A percentile compares a stretch with the other conserved stretches of the same genome.
These are phyloP conservation scores for Ogataea polymorpha DNA, from an alignment of 805 yeast species.

Conservation along the genomic window DNA sequence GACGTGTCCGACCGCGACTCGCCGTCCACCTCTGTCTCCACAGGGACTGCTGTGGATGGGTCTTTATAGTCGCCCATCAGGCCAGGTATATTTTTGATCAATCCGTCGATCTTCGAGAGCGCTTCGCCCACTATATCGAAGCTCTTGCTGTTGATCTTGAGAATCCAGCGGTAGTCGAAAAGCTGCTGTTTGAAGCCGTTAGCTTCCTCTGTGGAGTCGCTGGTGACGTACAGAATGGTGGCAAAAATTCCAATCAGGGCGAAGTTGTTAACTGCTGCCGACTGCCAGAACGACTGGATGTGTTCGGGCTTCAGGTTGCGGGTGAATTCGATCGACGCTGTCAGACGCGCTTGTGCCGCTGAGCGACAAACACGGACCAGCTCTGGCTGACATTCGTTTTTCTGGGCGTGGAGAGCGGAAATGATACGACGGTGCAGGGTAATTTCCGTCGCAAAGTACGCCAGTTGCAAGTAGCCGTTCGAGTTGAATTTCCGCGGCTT, in stretches of 20 bases:
- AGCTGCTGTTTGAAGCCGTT: slow-evolving; percentile 63
- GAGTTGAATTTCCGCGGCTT: slow-evolving; percentile 64
- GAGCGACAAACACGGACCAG: slow-evolving; percentile 67
- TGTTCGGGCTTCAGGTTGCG: slow-evolving; percentile 76
- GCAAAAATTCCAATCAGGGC: slow-evolving; percentile 88
- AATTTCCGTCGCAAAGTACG: slow-evolving; percentile 87
- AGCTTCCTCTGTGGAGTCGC: slow-evolving; percentile 60
- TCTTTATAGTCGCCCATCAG: slow-evolving; percentile 34
- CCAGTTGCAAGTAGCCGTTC: slow-evolving; percentile 75
- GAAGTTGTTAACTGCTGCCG: slow-evolving; percentile 73
- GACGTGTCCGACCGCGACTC: slow-evolving; percentile 5
- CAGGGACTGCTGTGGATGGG: slow-evolving; percentile 5
- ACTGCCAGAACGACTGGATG: slow-evolving; percentile 86
- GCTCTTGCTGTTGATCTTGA: slow-evolving; percentile 71
- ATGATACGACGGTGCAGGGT: slow-evolving; percentile 79
- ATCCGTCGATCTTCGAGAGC: slow-evolving; percentile 63
- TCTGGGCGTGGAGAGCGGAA: slow-evolving; percentile 42
- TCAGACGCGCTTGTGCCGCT: slow-evolving; percentile 79
- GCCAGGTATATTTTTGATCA: slow-evolving; percentile 75
- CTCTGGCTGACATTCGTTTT: slow-evolving; percentile 44
- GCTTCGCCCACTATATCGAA: slow-evolving; percentile 81
- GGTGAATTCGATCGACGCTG: slow-evolving; percentile 80
- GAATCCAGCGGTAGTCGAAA: slow-evolving; percentile 70
- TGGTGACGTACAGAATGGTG: slow-evolving; percentile 68
- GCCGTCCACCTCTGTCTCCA: slow-evolving; percentile 1